Base-by-base conservation (phyloP, 805 yeast species). In the Pichia thaimueangensis region DNA sequence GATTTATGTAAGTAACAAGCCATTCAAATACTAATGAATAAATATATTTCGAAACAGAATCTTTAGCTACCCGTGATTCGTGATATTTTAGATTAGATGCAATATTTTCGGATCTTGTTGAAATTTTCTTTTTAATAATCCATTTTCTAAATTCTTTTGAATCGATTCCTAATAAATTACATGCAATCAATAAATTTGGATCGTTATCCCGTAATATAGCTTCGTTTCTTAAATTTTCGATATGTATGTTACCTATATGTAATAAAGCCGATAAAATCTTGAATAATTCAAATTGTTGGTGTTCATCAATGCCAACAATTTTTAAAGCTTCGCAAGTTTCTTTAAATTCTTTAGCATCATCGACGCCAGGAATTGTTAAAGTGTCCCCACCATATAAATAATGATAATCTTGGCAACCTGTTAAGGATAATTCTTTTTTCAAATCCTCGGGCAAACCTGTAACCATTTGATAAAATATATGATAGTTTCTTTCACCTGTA, bases 21-120 rank as follows among this genome's bases (percentile, higher is more conserved):
- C 98, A 91, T 57, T 91, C 97, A 54, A 91, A 91, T 45, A 93
- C 65, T 2, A 95, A 82, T 2, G 97, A 79, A 64, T 93, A 91
- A 35, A 93, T 82, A 60, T 83, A 88, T 62, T 93, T 91, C 36
- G 97, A 86, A 39, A 91, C 91, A 13, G 98, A 91, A 65, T 91
- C 97, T 59, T 96, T 78, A 10, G 96, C 89, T 20, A 89, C 96
- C 20, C 77, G 54, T 9, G 97, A 93, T 60, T 89, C 95, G 54
- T 78, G 78, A 59, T 78, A 83, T 54, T 75, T 86, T 57, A 91
- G 71, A 58, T 82, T 86, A 23, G 95, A 82, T 30, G 81, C 78
- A 58, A 91, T 89, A 62, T 86, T 89, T 64, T 93, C 97, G 5
- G 89, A 78, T 60, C 97, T 76, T 13, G 96, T 89, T 10, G 76